Conservation (phyloP, 768 basidiomycete species). For the Suillus alpinus region DNA sequence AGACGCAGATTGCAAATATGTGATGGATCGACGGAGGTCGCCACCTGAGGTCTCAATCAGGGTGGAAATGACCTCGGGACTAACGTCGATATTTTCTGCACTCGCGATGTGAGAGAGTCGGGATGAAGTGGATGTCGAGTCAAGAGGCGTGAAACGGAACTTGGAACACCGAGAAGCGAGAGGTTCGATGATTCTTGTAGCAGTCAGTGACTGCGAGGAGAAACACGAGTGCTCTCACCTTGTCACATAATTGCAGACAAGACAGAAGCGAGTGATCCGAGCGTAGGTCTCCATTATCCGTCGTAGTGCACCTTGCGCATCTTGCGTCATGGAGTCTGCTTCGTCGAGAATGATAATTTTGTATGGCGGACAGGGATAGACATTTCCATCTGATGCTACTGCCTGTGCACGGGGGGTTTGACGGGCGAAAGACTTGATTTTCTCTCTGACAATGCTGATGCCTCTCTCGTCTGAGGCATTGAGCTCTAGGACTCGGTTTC, state of each 20-base stretch:
- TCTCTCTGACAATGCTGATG: slow-evolving; percentile 94
- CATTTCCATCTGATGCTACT: slow-evolving; percentile 70
- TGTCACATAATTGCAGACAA: slow-evolving; percentile 99
- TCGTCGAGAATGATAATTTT: slow-evolving; percentile 99
- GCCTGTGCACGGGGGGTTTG: slow-evolving; percentile 84
- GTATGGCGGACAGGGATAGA: slow-evolving; percentile 95
- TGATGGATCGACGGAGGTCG: slow-evolving; percentile 95
- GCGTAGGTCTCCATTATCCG: slow-evolving; percentile 99
- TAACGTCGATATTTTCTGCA: slow-evolving; percentile 64
- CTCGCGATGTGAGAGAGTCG: slow-evolving; percentile 80
- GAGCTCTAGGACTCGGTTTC: slow-evolving; percentile 88
- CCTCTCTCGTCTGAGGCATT: slow-evolving; percentile 99
- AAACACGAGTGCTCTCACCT: slow-evolving; percentile 52
- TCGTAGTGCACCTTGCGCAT: slow-evolving; percentile 93
- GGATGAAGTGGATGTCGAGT: slow-evolving; percentile 66
- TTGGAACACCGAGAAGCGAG: slow-evolving; percentile 98
- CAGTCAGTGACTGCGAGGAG: slow-evolving; percentile 1
- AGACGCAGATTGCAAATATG: slow-evolving; percentile 94
- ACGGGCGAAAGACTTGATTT: slow-evolving; percentile 97
- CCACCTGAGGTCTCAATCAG: slow-evolving; percentile 83
- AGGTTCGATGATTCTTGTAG: slow-evolving; percentile 90
- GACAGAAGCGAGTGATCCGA: slow-evolving; percentile 93
- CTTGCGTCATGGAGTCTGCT: slow-evolving; percentile 99
- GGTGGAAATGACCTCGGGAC: slow-evolving; percentile 58
- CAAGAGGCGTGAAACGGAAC: slow-evolving; percentile 95